Evolutionary conservation across 768 basidiomycete species (phyloP).

Genomic region (Podaxis rugospora): DNA sequence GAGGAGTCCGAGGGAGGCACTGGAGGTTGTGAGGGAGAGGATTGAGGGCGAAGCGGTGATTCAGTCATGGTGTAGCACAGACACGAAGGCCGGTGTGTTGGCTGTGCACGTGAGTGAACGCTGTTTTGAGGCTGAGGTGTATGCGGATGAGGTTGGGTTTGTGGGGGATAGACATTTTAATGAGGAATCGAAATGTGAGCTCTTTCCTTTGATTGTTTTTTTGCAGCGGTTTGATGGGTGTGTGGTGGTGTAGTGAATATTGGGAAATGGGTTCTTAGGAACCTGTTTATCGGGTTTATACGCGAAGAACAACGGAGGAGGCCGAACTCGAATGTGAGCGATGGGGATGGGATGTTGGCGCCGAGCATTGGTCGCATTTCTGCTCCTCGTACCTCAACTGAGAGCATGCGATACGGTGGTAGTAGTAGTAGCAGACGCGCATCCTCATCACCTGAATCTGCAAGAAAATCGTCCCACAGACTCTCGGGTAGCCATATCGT

Average conservation of each 20-base stretch:
- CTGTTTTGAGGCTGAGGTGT: constrained; percentile 93
- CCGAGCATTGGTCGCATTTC: constrained; percentile 18
- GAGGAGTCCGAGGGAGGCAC: constrained; percentile 71
- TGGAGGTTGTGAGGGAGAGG: constrained; percentile 83
- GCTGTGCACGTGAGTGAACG: constrained; percentile 84
- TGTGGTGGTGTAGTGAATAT: constrained; percentile 62
- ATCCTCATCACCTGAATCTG: constrained; percentile 1
- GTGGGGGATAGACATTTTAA: constrained; percentile 52
- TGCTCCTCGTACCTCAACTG: neutral
- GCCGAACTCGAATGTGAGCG: constrained; percentile 20
- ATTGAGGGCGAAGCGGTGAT: constrained; percentile 95
- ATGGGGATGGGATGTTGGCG: constrained; percentile 19
- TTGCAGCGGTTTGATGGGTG: neutral
- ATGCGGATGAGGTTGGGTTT: constrained; percentile 87
- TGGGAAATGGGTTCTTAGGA: constrained; percentile 87
- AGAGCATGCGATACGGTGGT: neutral
- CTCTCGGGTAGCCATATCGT: constrained; percentile 27
- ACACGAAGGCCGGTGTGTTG: constrained; percentile 86
- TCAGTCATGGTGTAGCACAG: constrained; percentile 79
- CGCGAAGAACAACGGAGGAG: constrained; percentile 53
- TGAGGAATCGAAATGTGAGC: constrained; percentile 81
- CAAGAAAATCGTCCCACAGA: constrained; percentile 5
- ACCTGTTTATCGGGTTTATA: constrained; percentile 78
- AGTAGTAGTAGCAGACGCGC: neutral
- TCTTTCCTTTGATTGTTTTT: constrained; percentile 1